These are phyloP conservation scores for Cardamine chenopodiifolia DNA, from an alignment of 345 rosid genomes.

Conservation along the genomic window DNA sequence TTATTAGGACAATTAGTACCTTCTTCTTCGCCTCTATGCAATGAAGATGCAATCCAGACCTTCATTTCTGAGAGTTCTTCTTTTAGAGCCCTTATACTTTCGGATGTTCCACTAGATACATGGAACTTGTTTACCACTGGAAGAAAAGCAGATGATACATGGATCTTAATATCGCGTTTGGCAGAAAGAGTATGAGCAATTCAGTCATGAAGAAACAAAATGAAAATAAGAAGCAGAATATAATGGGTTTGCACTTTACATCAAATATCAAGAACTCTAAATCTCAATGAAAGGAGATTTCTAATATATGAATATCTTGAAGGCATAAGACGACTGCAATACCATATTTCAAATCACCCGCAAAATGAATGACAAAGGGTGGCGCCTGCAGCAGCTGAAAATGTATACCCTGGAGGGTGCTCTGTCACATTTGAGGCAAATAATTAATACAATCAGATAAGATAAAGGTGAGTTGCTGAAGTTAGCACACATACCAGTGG, in stretches of 20 bases:
- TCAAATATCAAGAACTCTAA: constrained; percentile 1
- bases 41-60: constrained; percentile 94
- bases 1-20: constrained; percentile 43
- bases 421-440: constrained; percentile 53
- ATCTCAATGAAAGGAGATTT: neutral
- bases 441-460: constrained; percentile 13
- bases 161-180: neutral
- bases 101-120: constrained; percentile 38
- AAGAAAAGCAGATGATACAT: constrained; percentile 27
- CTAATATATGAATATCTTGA: neutral
- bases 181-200: neutral
- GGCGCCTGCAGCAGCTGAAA: constrained; percentile 86
- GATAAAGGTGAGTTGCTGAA: neutral
- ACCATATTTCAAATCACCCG: constrained; percentile 96
- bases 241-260: neutral
- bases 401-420: constrained; percentile 70
- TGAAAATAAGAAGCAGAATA: constrained; percentile 12
- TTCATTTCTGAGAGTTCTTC: constrained; percentile 55
- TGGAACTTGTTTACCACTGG: constrained; percentile 54
- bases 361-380: constrained; percentile 61
- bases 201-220: constrained; percentile 13
- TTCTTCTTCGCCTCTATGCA: constrained; percentile 90
- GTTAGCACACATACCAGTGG: constrained; percentile 67
- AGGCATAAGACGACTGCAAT: constrained; percentile 11
- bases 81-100: constrained; percentile 56